Conservation (phyloP, 495 filamentous ascomycete genomes). For the Aspergillus bridgeri region DNA sequence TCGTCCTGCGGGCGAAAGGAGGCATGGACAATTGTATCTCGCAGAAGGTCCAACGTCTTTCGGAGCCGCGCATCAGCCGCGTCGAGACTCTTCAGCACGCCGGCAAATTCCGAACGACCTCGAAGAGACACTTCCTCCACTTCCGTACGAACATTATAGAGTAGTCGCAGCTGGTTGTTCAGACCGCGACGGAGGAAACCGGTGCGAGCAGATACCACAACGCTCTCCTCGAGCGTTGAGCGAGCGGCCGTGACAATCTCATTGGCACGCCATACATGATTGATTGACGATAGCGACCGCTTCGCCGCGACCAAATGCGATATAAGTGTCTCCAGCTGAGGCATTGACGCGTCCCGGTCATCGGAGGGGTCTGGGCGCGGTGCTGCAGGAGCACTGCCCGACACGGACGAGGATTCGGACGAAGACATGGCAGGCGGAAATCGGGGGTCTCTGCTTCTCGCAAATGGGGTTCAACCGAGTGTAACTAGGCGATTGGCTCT, state of each 20-base stretch:
- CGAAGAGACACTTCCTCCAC: constrained; percentile 51
- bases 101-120: constrained; percentile 55
- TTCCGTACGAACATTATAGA: constrained; percentile 64
- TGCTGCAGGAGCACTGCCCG: constrained; percentile 11
- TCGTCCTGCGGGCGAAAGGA: constrained; percentile 68
- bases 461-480: neutral
- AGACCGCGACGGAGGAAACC: constrained; percentile 71
- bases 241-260: constrained; percentile 78
- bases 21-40: constrained; percentile 68
- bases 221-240: constrained; percentile 72
- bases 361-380: constrained; percentile 11
- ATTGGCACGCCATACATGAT: constrained; percentile 80
- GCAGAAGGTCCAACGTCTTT: constrained; percentile 65
- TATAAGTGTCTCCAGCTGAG: constrained; percentile 68
- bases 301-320: constrained; percentile 84
- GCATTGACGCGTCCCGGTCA: constrained; percentile 22
- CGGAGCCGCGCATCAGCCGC: constrained; percentile 66
- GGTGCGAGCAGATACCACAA: constrained; percentile 72
- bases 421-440: constrained; percentile 26
- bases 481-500: neutral
- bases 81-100: constrained; percentile 69
- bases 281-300: constrained; percentile 82
- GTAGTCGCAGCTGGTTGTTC: constrained; percentile 64
- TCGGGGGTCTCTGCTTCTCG: neutral
- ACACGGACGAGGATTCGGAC: constrained; percentile 29